These are phyloP conservation scores for Aureobasidium sp. DNA, from an alignment of 2,329 filamentous ascomycete genomes.

Conservation along the genomic window DNA sequence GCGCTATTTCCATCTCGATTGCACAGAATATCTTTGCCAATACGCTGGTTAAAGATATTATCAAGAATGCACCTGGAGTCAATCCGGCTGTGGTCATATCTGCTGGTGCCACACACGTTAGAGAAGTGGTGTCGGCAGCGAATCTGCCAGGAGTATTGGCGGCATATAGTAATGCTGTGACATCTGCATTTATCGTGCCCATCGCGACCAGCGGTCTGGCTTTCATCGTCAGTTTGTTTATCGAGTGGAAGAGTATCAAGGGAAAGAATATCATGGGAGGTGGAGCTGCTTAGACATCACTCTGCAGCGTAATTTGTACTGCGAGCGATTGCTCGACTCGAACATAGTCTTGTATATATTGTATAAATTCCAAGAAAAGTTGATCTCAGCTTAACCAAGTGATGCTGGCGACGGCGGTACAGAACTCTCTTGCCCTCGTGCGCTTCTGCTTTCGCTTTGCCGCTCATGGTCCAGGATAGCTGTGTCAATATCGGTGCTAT, in stretches of 20 bases:
- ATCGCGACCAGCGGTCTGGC: constrained; percentile 46
- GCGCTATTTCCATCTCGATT: constrained; percentile 24
- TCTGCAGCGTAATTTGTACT: neutral
- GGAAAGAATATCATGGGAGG: constrained; percentile 36
- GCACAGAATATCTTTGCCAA: constrained; percentile 41
- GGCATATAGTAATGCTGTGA: constrained; percentile 57
- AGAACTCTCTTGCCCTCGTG: neutral
- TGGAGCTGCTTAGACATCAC: neutral
- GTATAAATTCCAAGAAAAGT: too few relatives aligned
- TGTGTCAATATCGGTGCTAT: neutral
- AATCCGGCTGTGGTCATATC: constrained; percentile 29
- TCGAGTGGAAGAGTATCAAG: constrained; percentile 58
- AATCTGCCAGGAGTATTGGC: constrained; percentile 45
- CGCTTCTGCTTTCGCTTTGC: neutral
- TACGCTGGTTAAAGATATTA: constrained; percentile 47
- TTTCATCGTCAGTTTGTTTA: constrained; percentile 45
- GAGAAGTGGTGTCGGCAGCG: constrained; percentile 26
- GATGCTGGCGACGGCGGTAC: neutral
- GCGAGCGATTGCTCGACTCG: too few relatives aligned
- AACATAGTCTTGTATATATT: neutral
- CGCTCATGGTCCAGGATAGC: neutral
- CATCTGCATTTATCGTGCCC: constrained; percentile 51
- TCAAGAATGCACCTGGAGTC: constrained; percentile 31
- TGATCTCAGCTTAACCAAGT: neutral
- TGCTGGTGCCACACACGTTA: constrained; percentile 36